Evolutionary conservation across 2,329 filamentous ascomycete genomes (phyloP).

Genomic region (Fusarium coicis): DNA sequence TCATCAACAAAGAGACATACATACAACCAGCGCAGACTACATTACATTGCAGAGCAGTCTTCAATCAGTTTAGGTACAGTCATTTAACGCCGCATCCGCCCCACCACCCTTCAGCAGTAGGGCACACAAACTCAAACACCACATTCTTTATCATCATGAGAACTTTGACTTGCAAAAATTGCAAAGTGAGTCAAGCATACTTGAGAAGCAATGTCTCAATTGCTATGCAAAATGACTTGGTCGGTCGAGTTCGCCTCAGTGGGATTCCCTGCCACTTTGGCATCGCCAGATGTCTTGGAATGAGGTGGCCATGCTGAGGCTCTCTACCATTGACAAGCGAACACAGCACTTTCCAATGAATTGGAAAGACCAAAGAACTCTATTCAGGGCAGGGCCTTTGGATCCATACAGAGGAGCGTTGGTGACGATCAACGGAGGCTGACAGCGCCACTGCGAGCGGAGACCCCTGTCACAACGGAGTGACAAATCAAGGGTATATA

Average conservation of each 20-base stretch:
- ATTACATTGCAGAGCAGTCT: not conserved
- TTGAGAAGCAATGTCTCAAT: rapidly evolving
- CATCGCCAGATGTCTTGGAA: not conserved
- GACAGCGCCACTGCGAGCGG: rapidly evolving
- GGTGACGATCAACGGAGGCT: not conserved
- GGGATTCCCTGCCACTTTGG: not conserved
- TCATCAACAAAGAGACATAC: not conserved
- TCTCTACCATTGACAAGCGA: rapidly evolving
- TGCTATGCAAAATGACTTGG: too few species aligned
- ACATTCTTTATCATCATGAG: not conserved
- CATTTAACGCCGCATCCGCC: not conserved
- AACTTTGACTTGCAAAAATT: not conserved
- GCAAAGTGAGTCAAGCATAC: not conserved
- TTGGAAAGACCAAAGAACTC: not conserved
- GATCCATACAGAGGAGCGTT: too few species aligned
- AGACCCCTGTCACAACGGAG: rapidly evolving
- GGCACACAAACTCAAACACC: not conserved
- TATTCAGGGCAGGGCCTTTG: too few species aligned
- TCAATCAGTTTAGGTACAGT: not conserved
- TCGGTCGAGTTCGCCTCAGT: rapidly evolving
- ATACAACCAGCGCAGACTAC: rapidly evolving
- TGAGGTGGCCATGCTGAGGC: rapidly evolving
- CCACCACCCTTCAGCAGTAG: not conserved
- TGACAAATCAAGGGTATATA: not conserved
- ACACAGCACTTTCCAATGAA: rapidly evolving